phyloP scores from a whole-genome alignment of 768 basidiomycete genomes.

The Xerocomellus amylosporus region DNA sequence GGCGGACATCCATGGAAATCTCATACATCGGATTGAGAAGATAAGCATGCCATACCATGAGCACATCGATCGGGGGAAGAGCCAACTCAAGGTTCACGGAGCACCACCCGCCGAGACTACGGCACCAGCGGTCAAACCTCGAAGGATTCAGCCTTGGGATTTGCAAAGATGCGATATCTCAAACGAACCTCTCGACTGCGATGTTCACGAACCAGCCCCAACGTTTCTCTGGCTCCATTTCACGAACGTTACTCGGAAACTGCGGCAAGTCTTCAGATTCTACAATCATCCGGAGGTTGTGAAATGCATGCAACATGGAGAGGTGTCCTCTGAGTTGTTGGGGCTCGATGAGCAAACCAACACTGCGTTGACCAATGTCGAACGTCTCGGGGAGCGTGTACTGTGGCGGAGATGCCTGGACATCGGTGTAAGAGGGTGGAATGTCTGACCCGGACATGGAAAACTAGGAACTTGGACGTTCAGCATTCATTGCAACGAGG shows the following conservation, averaged over 20 bases:
- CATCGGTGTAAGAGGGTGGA: neutral
- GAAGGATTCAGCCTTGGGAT: neutral
- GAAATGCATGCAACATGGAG: slow-evolving; percentile 27
- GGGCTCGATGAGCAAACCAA: slow-evolving; percentile 17
- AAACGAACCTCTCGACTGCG: slow-evolving; percentile 35
- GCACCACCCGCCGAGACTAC: neutral
- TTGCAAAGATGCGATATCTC: neutral
- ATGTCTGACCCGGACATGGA: slow-evolving; percentile 3
- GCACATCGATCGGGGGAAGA: slow-evolving; percentile 38
- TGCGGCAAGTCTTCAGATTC: slow-evolving; percentile 12
- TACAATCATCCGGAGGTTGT: slow-evolving; percentile 20
- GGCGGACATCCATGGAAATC: neutral
- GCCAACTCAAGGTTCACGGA: neutral
- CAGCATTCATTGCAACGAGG: neutral
- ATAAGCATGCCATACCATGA: slow-evolving; percentile 43
- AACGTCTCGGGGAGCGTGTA: slow-evolving; percentile 19
- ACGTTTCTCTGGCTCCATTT: slow-evolving; percentile 27
- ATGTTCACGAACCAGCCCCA: slow-evolving; percentile 41
- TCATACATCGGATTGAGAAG: slow-evolving; percentile 37
- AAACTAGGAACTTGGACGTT: neutral
- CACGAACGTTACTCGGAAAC: slow-evolving; percentile 10
- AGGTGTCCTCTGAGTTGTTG: slow-evolving; percentile 34
- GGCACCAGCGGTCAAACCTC: slow-evolving; percentile 39
- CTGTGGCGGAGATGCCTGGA: neutral
- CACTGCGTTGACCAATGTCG: slow-evolving; percentile 3